Evolutionary conservation across 148 eudicot species (phyloP), one percentile per base, ranked within the genome.

Genomic region (Arctostaphylos glauca): DNA sequence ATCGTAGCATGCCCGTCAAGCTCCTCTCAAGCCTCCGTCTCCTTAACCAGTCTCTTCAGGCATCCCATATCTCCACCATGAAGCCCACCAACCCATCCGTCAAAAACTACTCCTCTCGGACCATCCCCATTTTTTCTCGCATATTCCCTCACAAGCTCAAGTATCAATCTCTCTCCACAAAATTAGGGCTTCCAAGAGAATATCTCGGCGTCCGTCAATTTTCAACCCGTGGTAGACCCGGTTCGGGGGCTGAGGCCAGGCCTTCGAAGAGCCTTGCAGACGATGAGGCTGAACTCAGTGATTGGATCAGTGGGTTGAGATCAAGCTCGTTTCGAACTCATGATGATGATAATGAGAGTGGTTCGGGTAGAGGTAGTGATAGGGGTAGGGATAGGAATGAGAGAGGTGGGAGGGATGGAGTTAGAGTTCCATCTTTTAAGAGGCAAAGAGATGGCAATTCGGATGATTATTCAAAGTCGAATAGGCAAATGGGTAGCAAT

Each of bases 261-360:
- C 86, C 85, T 16, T 58, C 92, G 0, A 93, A 89, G 89, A 96
- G 95, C 71, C 80, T 96, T 81, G 83, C 91, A 84, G 99, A 93
- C 72, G 99, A 94, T 66, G 98, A 96, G 74, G 93, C 93, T 56
- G 99, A 91, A 52, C 78, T 94, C 56, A 93, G 91, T 81, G 87
- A 91, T 67, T 94, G 98, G 99, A 97, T 94, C 53, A 88, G 91
- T 85, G 97, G 88, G 80, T 59, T 96, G 89, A 84, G 88, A 78
- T 90, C 98, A 43, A 83, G 84, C 25, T 88, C 94, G 7, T 85
- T 85, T 79, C 83, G 77, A 66, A 83, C 92, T 43, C 88, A 88
- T 64, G 90, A 89, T 52, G 90, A 86, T 70, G 87, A 70, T 16
- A 74, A 16, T 38, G 86, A 58, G 21, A 70, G 79, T 21, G 46